Evolutionary conservation across 768 basidiomycete species (phyloP), one percentile per base, ranked within the genome.

Genomic region (Ramaria sp.): DNA sequence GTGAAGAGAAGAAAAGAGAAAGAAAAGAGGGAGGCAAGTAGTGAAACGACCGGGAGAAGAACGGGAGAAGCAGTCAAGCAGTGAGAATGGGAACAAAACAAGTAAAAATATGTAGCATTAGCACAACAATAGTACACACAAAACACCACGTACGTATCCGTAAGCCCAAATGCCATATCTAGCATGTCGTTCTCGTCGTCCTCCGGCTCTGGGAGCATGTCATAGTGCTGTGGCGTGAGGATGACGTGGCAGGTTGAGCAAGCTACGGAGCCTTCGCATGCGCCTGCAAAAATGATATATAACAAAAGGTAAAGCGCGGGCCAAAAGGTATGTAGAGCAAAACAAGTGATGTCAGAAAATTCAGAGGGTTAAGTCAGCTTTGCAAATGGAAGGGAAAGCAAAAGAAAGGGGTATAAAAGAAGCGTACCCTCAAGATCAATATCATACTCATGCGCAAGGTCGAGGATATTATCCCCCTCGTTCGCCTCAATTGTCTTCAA

Each of bases 141-240:
- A 5, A 27, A 6, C 36, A 20, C 16, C 38, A 30, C 53, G 30
- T 86, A 95, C 61, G 95, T 97, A 63, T 97, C 95, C 0, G 92
- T 94, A 50, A 98, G 74, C 0, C 91, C 96, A 62, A 97, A 98
- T 3, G 95, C 95, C 78, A 98, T 89, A 67, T 97, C 95, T 37
- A 99, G 78, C 91, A 94, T 93, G 62, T 92, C 94, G 63, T 97
- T 99, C 70, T 99, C 95, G 64, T 99, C 95, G 60, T 98, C 95
- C 53, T 88, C 88, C 3, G 95, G 94, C 63, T 98, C 95, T 1
- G 89, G 85, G 2, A 98, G 76, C 45, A 78, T 66, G 66, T 97
- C 89, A 65, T 93, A 97, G 57, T 83, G 75, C 62, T 92, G 83
- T 20, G 78, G 77, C 24, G 82, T 73, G 52, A 94, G 74, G 56